Evolutionary conservation across 352 stramenopile species (phyloP).

Genomic region (Pythium periplocum): DNA sequence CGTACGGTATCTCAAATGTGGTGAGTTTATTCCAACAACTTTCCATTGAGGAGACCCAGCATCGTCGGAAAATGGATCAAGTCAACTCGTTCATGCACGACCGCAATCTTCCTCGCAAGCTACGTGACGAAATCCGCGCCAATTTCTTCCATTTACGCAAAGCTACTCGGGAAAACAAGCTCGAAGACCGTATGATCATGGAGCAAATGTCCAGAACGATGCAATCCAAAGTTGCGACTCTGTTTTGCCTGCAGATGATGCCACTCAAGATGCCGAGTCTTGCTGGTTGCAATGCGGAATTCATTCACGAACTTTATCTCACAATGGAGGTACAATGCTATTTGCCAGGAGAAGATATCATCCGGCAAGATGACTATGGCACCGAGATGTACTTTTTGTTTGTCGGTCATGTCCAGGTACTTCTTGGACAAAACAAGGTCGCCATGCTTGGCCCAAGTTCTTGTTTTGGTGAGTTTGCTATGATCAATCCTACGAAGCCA

Average conservation of each 20-base stretch:
- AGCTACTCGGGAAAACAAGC: slow-evolving; percentile 63
- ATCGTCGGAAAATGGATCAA: slow-evolving; percentile 72
- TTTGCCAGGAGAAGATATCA: slow-evolving; percentile 71
- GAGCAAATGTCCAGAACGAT: slow-evolving; percentile 69
- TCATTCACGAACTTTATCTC: slow-evolving; percentile 77
- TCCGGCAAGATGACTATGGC: slow-evolving; percentile 71
- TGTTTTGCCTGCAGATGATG: slow-evolving; percentile 76
- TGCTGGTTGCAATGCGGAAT: slow-evolving; percentile 63
- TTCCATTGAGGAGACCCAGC: slow-evolving; percentile 55
- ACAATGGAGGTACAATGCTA: slow-evolving; percentile 71
- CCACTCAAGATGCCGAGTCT: slow-evolving; percentile 62
- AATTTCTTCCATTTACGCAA: slow-evolving; percentile 80
- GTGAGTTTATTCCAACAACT: slow-evolving; percentile 74
- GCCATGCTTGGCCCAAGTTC: slow-evolving; percentile 61
- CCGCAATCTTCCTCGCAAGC: slow-evolving; percentile 44
- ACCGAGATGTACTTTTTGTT: slow-evolving; percentile 85
- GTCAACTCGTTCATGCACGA: slow-evolving; percentile 76
- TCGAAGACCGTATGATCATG: slow-evolving; percentile 58
- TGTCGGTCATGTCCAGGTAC: slow-evolving; percentile 64
- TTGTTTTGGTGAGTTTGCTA: slow-evolving; percentile 80
- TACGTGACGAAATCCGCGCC: slow-evolving; percentile 72
- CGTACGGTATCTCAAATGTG: slow-evolving; percentile 82
- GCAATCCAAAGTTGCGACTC: slow-evolving; percentile 57
- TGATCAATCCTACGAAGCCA: slow-evolving; percentile 63
- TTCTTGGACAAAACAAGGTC: slow-evolving; percentile 56